Conservation (phyloP, 208 protist species). For the Trypanosoma grayi region DNA sequence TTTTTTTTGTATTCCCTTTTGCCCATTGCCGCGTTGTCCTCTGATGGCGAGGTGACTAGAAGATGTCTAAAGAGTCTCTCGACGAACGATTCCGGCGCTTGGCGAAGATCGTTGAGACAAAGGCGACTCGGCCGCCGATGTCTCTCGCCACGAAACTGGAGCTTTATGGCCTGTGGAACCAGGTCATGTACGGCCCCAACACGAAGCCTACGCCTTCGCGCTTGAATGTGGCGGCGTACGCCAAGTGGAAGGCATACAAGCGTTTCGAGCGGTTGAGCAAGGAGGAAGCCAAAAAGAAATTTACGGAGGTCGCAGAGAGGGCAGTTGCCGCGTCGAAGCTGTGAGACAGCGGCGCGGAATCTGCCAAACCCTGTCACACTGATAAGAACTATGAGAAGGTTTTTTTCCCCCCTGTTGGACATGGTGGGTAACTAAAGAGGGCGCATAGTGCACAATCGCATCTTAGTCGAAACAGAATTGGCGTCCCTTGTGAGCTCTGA, state of each 20-base stretch:
- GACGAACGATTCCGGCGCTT: constrained; percentile 22
- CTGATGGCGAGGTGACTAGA: neutral
- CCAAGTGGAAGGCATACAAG: constrained; percentile 84
- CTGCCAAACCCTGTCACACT: too few relatives aligned
- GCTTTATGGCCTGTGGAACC: constrained; percentile 87
- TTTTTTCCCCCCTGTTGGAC: too few relatives aligned
- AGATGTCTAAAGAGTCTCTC: constrained; percentile 19
- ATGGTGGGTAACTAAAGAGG: too few relatives aligned
- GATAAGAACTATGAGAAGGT: too few relatives aligned
- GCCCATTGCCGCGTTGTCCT: too few relatives aligned
- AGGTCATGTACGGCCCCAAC: constrained; percentile 63
- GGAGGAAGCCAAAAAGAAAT: constrained; percentile 72
- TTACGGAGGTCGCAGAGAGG: constrained; percentile 56
- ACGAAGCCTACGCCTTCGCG: constrained; percentile 53
- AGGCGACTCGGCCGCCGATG: constrained; percentile 35
- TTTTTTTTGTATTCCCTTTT: neutral
- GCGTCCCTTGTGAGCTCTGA: too few relatives aligned
- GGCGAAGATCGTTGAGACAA: constrained; percentile 19
- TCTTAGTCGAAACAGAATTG: too few relatives aligned
- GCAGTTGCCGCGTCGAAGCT: constrained; percentile 53
- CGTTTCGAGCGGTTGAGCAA: constrained; percentile 65
- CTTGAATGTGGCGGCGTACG: constrained; percentile 52
- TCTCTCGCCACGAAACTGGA: constrained; percentile 68
- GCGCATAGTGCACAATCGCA: too few relatives aligned
- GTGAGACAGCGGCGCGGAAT: constrained; percentile 18